Evolutionary conservation across 768 basidiomycete genomes (phyloP).

Genomic region (Scleroderma citrinum): DNA sequence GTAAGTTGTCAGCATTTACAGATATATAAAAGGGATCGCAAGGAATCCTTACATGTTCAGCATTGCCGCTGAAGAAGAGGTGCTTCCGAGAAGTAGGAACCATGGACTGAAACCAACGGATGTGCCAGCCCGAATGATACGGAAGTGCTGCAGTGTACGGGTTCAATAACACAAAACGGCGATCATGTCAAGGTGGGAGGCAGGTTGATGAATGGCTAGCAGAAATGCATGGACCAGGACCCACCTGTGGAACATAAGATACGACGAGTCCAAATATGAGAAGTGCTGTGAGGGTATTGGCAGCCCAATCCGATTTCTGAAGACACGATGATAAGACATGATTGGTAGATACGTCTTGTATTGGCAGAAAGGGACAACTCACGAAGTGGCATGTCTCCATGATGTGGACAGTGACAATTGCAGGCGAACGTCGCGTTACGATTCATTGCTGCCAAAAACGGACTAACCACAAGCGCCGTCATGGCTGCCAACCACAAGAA

Average conservation of each 20-base stretch:
- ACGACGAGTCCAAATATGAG: slow-evolving; percentile 71
- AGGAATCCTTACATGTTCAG: slow-evolving; percentile 63
- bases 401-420: not conserved
- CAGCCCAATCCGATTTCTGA: slow-evolving; percentile 70
- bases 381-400: slow-evolving; percentile 16
- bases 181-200: too few relatives aligned
- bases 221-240: slow-evolving; percentile 3
- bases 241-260: slow-evolving; percentile 81
- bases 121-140: slow-evolving; percentile 72
- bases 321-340: slow-evolving; percentile 3
- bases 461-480: not conserved
- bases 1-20: slow-evolving; percentile 7
- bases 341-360: too few relatives aligned
- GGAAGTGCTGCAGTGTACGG: slow-evolving; percentile 49
- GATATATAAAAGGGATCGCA: not conserved
- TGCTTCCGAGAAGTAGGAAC: slow-evolving; percentile 86
- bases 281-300: slow-evolving; percentile 51
- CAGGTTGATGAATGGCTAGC: too few relatives aligned
- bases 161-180: too few relatives aligned
- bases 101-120: slow-evolving; percentile 90
- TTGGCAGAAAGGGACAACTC: slow-evolving; percentile 4
- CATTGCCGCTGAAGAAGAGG: slow-evolving; percentile 75
- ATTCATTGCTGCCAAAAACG: too few relatives aligned
- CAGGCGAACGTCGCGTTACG: too few relatives aligned
- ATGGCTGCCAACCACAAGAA: slow-evolving; percentile 24